Evolutionary conservation across 2,329 filamentous ascomycete species (phyloP).

Genomic region (Fusarium solani-melongenae): DNA sequence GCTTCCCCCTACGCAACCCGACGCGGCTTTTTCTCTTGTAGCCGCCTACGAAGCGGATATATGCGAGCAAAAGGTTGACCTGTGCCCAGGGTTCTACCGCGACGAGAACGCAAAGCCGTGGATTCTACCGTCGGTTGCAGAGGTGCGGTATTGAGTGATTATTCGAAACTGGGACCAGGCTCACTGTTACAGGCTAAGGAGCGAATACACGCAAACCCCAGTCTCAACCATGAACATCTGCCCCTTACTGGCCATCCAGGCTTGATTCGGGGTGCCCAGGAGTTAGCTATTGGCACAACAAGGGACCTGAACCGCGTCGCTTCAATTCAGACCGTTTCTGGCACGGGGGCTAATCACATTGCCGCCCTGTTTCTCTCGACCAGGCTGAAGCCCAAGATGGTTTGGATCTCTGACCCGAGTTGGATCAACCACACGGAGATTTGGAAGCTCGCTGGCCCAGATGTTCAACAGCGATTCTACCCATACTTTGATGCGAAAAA

Average conservation of each 20-base stretch:
- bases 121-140: slow-evolving; percentile 90
- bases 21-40: background rate
- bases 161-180: background rate
- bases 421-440: slow-evolving; percentile 62
- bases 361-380: slow-evolving; percentile 42
- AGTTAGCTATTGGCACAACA: slow-evolving; percentile 38
- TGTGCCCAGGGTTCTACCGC: slow-evolving; percentile 78
- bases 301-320: slow-evolving; percentile 22
- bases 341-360: slow-evolving; percentile 51
- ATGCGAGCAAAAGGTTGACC: slow-evolving; percentile 49
- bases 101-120: slow-evolving; percentile 92
- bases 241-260: slow-evolving; percentile 84
- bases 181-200: slow-evolving; percentile 77
- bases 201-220: slow-evolving; percentile 80
- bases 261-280: slow-evolving; percentile 59
- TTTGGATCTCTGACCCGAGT: slow-evolving; percentile 44
- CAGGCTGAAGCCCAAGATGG: slow-evolving; percentile 31
- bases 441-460: slow-evolving; percentile 40
- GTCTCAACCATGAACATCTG: slow-evolving; percentile 92
- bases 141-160: slow-evolving; percentile 63
- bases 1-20: background rate
- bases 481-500: slow-evolving; percentile 46
- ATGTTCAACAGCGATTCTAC: slow-evolving; percentile 39
- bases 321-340: slow-evolving; percentile 50
- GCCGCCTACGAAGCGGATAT: slow-evolving; percentile 23